Base-by-base conservation (phyloP, 2,329 filamentous ascomycete species). In the Lachnellula hyalina region DNA sequence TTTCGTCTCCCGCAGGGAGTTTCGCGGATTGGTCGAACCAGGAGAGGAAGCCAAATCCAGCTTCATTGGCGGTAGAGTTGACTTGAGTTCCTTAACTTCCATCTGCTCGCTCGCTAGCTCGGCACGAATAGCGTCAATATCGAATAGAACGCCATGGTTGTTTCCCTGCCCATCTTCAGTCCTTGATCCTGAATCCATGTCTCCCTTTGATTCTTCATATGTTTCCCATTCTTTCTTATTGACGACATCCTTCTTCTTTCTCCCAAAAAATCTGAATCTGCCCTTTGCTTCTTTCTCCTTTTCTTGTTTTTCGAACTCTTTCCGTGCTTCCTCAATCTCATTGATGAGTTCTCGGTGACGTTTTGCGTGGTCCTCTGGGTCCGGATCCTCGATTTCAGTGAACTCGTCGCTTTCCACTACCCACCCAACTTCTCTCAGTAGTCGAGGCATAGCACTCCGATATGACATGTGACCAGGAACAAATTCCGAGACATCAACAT, bases 381-480 rank as follows among this genome's bases (percentile, higher is more conserved):
- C 94, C 0, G 94, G 91, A 63, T 99, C 94, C 69, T 97, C 94
- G 57, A 99, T 97, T 72, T 99, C 94, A 1, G 83, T 86, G 68
- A 97, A 99, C 69, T 97, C 93, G 64, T 96, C 91, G 61, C 87
- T 92, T 66, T 96, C 86, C 3, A 97, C 89, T 51, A 86, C 75
- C 91, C 92, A 99, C 15, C 92, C 94, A 36, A 92, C 90, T 68
- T 93, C 87, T 59, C 90, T 84, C 50, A 99, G 77, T 17, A 99
- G 78, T 54, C 83, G 83, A 15, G 94, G 94, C 87, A 99, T 97
- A 38, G 91, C 89, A 25, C 84, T 83, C 70, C 94, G 89, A 73
- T 99, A 99, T 51, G 94, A 89, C 93, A 97, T 97, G 69, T 99
- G 94, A 1, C 94, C 93, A 28, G 86, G 83, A 15, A 97, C 93